A percentile compares a stretch with the other conserved stretches of the same genome.
phyloP scores from a whole-genome alignment of 345 rosid genomes.

The Moringa oleifera region DNA sequence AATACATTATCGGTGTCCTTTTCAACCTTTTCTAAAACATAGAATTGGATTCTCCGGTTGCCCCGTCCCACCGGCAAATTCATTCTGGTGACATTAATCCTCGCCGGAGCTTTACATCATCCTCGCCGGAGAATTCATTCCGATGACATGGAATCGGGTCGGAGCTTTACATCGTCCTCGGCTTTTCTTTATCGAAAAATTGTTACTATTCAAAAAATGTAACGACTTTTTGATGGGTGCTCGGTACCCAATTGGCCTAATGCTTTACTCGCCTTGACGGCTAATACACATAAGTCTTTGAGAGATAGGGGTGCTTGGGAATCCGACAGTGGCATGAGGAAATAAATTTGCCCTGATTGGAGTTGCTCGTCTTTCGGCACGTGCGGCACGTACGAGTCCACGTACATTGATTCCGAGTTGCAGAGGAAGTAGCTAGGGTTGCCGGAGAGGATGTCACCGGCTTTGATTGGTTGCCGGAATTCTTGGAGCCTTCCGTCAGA shows the following conservation, averaged over 20 bases:
- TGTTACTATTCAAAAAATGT: no score
- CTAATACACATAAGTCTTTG: conserved; percentile 35
- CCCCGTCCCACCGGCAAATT: conserved; percentile 1
- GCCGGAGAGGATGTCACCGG: conserved; percentile 23
- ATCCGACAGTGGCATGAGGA: conserved; percentile 37
- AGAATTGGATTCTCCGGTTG: conserved; percentile 3
- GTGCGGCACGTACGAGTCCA: conserved; percentile 19
- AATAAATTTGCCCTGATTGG: conserved; percentile 38
- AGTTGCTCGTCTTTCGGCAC: conserved; percentile 32
- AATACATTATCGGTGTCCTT: no score
- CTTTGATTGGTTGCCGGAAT: conserved; percentile 29
- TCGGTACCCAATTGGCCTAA: conserved; percentile 6
- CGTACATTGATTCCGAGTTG: conserved; percentile 35
- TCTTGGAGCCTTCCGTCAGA: conserved; percentile 35
- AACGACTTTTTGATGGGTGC: not conserved
- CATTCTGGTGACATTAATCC: conserved; percentile 1
- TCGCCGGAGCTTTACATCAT: conserved; percentile 9
- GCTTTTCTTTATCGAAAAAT: not conserved
- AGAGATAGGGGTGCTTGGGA: conserved; percentile 27
- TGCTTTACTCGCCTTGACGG: conserved; percentile 36
- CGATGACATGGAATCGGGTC: not conserved
- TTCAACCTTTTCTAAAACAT: no score
- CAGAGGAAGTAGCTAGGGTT: conserved; percentile 39
- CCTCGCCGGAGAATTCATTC: conserved; percentile 8
- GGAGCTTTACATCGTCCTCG: conserved; percentile 13